Percentiles rank a stretch among this genome's conserved stretches.
phyloP scores from a whole-genome alignment of 371 early-diverging fungal genomes.

The Blastocladiella emersonii region DNA sequence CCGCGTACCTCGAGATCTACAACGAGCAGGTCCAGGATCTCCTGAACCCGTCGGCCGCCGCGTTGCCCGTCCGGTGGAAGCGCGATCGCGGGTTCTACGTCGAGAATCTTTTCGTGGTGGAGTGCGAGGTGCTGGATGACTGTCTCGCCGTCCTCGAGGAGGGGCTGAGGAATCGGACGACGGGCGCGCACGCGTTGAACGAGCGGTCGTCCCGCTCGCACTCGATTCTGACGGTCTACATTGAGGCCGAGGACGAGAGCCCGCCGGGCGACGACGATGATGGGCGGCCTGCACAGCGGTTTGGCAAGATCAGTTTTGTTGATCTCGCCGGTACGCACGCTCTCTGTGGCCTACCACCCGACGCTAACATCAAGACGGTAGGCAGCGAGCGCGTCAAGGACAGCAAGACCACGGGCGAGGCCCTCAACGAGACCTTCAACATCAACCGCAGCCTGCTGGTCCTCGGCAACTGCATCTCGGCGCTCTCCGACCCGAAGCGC shows the following conservation, averaged over 20 bases:
- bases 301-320: conserved; percentile 23
- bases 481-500: conserved; percentile 16
- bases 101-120: conserved; percentile 29
- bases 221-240: conserved; percentile 32
- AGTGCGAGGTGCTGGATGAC: conserved; percentile 30
- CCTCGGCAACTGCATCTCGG: conserved; percentile 21
- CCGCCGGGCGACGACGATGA: neutral
- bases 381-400: conserved; percentile 23
- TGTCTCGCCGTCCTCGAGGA: conserved; percentile 33
- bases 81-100: conserved; percentile 28
- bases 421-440: conserved; percentile 20
- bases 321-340: conserved; percentile 32
- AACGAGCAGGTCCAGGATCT: conserved; percentile 35
- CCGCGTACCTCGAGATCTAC: conserved; percentile 46
- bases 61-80: conserved; percentile 27
- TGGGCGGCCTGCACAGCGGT: neutral
- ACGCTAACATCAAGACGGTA: neutral
- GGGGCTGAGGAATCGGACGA: conserved; percentile 24
- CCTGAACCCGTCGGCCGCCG: conserved; percentile 15
- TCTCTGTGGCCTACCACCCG: too few species aligned
- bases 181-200: conserved; percentile 22
- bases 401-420: conserved; percentile 17
- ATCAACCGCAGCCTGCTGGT: conserved; percentile 31
- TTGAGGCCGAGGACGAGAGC: conserved; percentile 13
- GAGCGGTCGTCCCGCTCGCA: conserved; percentile 19